Evolutionary conservation across 2,329 filamentous ascomycete genomes (phyloP), one percentile per base, ranked within the genome.

Genomic region (Verticillium nubilum): DNA sequence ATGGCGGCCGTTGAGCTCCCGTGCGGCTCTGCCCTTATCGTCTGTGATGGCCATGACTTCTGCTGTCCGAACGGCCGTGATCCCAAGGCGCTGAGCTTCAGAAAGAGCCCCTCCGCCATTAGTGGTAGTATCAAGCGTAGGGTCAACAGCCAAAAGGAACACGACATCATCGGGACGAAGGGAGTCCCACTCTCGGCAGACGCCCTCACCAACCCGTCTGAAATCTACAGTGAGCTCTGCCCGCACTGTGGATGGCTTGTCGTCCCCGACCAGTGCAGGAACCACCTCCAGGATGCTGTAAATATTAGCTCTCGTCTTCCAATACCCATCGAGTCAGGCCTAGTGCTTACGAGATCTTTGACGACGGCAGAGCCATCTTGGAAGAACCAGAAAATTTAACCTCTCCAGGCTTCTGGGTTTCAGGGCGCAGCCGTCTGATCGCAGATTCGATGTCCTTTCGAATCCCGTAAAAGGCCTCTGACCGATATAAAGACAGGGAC

Each of bases 391-490:
- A 81, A 69, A 98, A 98, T 5, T 77, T 80, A 0, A 84, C 88
- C 63, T 86, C 84, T n/a, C 88, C 89, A 37, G 84, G 79, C 47
- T 82, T 82, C 60, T 80, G 82, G 25, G 77, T 70, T 64, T 87
- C 85, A 2, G 94, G 93, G 64, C 89, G 86, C 61, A 99, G 76
- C 53, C 92, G 87, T 68, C 90, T 90, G 56, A 98, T 71, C 6
- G 89, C 86, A 54, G 91, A 85, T 70, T 97, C 92, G 60, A 99
- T 86, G 70, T 99, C 92, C 68, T 92, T 94, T 53, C 92, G 86
- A 61, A 99, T 94, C 61, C 92, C 91, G 72, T 96, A 98, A 71
- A 98, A 97, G 0, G 94, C 85, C 73, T 99, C 95, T 60, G 88
- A 90, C 47, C 94, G 87, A 71, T 97, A 95, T 9, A 99, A 79